Evolutionary conservation across 2,329 filamentous ascomycete genomes (phyloP).

Genomic region (Cladosporium oxysporum): DNA sequence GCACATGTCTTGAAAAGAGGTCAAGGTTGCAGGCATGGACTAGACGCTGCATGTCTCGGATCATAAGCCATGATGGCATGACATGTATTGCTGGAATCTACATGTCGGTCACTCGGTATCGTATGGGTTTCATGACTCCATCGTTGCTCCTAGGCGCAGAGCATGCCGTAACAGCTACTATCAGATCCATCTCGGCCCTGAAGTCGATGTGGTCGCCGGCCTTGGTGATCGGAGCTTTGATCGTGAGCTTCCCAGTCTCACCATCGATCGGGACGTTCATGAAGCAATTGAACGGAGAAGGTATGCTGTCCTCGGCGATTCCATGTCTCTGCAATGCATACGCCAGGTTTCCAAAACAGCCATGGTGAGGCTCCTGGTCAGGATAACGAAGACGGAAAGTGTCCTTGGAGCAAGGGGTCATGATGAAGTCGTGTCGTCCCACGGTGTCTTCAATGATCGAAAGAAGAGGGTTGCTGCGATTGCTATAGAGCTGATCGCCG

Average conservation of each 20-base stretch:
- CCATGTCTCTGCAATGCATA: constrained; percentile 26
- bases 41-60: background rate
- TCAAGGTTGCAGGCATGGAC: background rate
- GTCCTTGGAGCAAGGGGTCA: constrained; percentile 29
- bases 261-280: constrained; percentile 34
- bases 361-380: constrained; percentile 30
- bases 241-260: constrained; percentile 27
- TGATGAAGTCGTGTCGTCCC: constrained; percentile 27
- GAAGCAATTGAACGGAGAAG: constrained; percentile 33
- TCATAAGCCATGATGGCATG: background rate
- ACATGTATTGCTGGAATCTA: background rate
- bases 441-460: constrained; percentile 26
- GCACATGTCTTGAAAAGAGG: background rate
- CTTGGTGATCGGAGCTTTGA: constrained; percentile 30
- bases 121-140: constrained; percentile 30
- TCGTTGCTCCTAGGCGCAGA: constrained; percentile 30
- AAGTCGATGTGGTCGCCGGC: constrained; percentile 32
- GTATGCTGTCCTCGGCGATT: constrained; percentile 28
- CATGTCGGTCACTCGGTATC: constrained; percentile 10
- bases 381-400: constrained; percentile 31
- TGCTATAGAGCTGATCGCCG: constrained; percentile 27
- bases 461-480: constrained; percentile 27
- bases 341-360: constrained; percentile 33
- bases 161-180: constrained; percentile 31
- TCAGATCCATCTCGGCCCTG: constrained; percentile 33